phyloP scores from a whole-genome alignment of 164 flowering plant genomes.

The Magnolia changhungtana region DNA sequence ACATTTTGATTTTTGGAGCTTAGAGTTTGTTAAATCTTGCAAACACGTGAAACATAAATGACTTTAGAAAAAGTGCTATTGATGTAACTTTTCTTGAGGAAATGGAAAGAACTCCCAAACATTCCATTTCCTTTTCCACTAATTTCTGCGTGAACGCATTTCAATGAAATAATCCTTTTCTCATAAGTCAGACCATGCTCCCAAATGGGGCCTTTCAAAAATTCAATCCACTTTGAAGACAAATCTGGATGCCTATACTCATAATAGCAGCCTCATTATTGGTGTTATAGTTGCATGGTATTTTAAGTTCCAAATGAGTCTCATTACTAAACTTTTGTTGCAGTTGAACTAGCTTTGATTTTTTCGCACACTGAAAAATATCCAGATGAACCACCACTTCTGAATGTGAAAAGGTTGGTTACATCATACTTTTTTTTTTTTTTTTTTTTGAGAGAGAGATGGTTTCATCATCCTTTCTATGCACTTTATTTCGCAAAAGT shows the following conservation, averaged over 20 bases:
- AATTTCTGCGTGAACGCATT: not conserved
- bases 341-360: constrained; percentile 80
- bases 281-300: not conserved
- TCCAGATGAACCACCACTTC: constrained; percentile 93
- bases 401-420: constrained; percentile 67
- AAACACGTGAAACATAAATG: not conserved
- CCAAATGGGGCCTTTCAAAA: not conserved
- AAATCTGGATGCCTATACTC: not conserved
- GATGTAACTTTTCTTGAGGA: not conserved
- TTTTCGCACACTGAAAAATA: constrained; percentile 94
- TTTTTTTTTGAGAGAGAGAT: no score
- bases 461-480: not conserved
- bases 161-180: not conserved
- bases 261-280: not conserved
- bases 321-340: constrained; percentile 22
- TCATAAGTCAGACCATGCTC: not conserved
- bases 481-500: not conserved
- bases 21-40: not conserved
- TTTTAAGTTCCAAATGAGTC: not conserved
- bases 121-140: not conserved
- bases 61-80: not conserved
- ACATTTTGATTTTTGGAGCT: not conserved
- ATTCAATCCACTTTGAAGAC: not conserved
- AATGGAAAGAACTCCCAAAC: not conserved
- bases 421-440: not conserved